Percentiles rank a stretch among this genome's conserved stretches.
These are phyloP conservation scores for Excoecaria cochinchinensis DNA, from an alignment of 345 rosid species.

Conservation along the genomic window DNA sequence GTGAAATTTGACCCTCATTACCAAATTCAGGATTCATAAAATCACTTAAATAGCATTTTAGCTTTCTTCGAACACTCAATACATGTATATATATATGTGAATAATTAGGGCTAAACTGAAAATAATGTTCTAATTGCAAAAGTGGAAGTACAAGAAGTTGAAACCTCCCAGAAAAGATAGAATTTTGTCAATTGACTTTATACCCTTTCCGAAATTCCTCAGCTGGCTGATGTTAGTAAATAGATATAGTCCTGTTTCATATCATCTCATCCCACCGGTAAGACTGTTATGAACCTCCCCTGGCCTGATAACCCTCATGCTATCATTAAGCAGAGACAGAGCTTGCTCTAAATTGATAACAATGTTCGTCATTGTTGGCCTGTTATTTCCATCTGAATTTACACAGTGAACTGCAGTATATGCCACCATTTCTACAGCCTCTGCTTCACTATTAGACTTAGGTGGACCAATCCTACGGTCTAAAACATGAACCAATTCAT, in stretches of 20 bases:
- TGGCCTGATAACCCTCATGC: background rate
- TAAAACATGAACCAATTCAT: slow-evolving; percentile 49
- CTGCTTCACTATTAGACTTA: slow-evolving; percentile 25
- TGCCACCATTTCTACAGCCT: slow-evolving; percentile 67
- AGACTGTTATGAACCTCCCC: background rate
- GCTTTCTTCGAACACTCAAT: no score
- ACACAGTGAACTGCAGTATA: slow-evolving; percentile 12
- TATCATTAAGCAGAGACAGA: slow-evolving; percentile 37
- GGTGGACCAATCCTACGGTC: slow-evolving; percentile 59
- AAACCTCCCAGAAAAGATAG: background rate
- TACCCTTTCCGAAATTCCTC: background rate
- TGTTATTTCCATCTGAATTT: slow-evolving; percentile 20
- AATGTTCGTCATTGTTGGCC: slow-evolving; percentile 68
- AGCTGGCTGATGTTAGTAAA: background rate
- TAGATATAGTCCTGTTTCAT: background rate
- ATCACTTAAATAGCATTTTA: no score
- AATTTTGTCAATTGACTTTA: background rate
- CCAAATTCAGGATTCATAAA: no score
- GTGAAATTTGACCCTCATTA: no score
- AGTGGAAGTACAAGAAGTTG: no score
- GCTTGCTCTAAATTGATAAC: slow-evolving; percentile 73
- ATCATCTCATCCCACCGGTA: background rate
- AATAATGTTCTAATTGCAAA: no score
- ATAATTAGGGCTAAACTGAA: no score
- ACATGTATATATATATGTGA: no score